A percentile compares a stretch with the other conserved stretches of the same genome.
Conservation (phyloP, 345 rosid genomes). For the Murraya koenigii region DNA sequence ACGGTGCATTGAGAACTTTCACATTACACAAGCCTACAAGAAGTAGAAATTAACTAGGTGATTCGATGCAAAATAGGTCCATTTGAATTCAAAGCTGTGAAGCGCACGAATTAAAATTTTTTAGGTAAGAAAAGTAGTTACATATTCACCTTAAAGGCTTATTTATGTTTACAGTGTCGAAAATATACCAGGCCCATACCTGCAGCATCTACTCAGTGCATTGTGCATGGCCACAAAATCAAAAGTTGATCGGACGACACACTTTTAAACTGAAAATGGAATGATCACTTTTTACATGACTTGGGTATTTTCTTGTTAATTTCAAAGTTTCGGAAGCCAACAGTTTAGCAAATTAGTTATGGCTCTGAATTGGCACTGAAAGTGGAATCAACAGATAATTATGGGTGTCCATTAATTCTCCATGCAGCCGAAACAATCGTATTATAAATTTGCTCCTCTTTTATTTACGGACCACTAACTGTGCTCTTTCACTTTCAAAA, state of each 20-base stretch:
- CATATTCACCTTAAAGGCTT: background rate
- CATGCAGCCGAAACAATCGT: background rate
- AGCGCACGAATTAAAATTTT: background rate
- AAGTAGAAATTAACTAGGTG: too few relatives aligned
- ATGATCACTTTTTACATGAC: background rate
- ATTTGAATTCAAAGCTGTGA: background rate
- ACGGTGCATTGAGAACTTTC: too few relatives aligned
- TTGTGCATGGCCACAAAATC: background rate
- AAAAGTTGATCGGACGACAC: background rate
- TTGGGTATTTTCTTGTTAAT: background rate
- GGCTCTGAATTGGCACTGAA: background rate
- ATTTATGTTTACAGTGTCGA: background rate
- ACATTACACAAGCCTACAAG: too few relatives aligned
- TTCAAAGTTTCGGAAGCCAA: background rate
- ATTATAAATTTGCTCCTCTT: background rate
- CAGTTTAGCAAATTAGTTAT: background rate
- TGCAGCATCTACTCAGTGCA: background rate
- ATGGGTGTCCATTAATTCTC: background rate
- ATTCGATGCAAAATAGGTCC: too few relatives aligned
- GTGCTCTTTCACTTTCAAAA: background rate
- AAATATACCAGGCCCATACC: background rate
- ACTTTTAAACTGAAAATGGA: background rate
- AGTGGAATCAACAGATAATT: background rate
- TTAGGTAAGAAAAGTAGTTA: too few relatives aligned
- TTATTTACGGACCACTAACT: too few relatives aligned